Percentiles rank a stretch among this genome's conserved stretches.
Evolutionary conservation across 352 stramenopile species (phyloP).

Genomic region (Globisporangium paddicum): DNA sequence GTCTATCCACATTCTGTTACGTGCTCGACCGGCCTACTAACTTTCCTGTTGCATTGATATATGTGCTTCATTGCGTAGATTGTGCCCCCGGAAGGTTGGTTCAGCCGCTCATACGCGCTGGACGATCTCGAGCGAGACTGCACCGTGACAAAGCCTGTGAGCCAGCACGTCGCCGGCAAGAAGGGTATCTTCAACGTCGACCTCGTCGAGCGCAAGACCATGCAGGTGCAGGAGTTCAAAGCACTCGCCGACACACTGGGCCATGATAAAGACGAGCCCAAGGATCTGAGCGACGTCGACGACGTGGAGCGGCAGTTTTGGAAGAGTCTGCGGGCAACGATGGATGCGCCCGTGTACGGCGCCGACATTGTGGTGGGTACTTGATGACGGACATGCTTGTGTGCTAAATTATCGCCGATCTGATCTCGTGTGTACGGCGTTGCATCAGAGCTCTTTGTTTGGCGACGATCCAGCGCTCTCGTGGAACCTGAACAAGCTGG

Average conservation of each 20-base stretch:
- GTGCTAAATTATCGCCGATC: not conserved
- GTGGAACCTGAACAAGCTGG: constrained; percentile 87
- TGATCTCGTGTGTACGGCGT: not conserved
- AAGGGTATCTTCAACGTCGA: constrained; percentile 90
- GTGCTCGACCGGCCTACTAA: too few species aligned
- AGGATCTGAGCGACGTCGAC: constrained; percentile 22
- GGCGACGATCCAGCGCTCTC: constrained; percentile 49
- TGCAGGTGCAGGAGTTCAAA: constrained; percentile 62
- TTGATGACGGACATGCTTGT: not conserved
- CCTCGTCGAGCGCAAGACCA: constrained; percentile 80
- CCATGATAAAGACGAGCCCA: constrained; percentile 22
- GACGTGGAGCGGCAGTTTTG: constrained; percentile 84
- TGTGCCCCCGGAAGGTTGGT: constrained; percentile 73
- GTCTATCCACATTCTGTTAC: not conserved
- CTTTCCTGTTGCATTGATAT: not conserved
- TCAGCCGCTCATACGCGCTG: constrained; percentile 61
- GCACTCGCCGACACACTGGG: constrained; percentile 30
- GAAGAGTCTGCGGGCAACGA: constrained; percentile 79
- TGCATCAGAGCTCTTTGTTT: constrained; percentile 89
- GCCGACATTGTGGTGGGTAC: constrained; percentile 80
- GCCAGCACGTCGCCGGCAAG: constrained; percentile 86
- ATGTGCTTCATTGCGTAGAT: constrained; percentile 26
- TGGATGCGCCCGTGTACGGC: constrained; percentile 88
- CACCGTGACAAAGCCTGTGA: constrained; percentile 56
- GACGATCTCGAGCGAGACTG: constrained; percentile 32